Conservation (phyloP, 306 rosid genomes). For the Vicia villosa region DNA sequence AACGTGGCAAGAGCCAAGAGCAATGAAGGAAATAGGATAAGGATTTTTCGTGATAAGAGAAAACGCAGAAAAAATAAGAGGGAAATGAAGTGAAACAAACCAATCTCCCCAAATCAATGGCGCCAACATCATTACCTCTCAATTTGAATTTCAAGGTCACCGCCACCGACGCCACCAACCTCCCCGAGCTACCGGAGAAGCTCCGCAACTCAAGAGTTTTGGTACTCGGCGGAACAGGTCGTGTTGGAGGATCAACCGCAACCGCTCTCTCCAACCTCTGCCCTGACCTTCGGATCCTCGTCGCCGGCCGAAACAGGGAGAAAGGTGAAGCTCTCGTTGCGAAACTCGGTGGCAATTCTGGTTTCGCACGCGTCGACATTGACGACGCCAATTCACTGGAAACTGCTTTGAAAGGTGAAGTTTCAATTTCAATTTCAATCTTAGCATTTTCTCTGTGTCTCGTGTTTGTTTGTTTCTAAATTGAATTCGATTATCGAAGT, state of each 20-base stretch:
- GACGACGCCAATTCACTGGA: slow-evolving; percentile 58
- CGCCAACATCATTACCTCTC: slow-evolving; percentile 42
- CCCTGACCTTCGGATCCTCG: slow-evolving; percentile 61
- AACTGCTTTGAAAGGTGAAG: slow-evolving; percentile 63
- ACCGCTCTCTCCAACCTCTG: slow-evolving; percentile 71
- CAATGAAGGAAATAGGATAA: slow-evolving; percentile 26
- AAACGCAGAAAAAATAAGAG: neutral
- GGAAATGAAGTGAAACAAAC: neutral
- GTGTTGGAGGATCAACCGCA: slow-evolving; percentile 94
- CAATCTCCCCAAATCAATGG: slow-evolving; percentile 33
- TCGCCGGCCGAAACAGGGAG: slow-evolving; percentile 90
- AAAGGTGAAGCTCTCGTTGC: slow-evolving; percentile 69
- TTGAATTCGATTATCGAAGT: neutral
- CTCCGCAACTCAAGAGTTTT: slow-evolving; percentile 64
- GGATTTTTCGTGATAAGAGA: slow-evolving; percentile 10
- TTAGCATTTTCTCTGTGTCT: neutral
- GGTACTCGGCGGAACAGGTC: slow-evolving; percentile 94
- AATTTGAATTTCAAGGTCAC: slow-evolving; percentile 35
- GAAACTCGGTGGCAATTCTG: slow-evolving; percentile 62
- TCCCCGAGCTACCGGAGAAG: slow-evolving; percentile 51
- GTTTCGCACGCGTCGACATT: slow-evolving; percentile 64
- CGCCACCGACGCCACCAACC: slow-evolving; percentile 19
- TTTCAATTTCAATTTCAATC: slow-evolving; percentile 25
- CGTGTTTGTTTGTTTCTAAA: neutral
- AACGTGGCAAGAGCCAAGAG: slow-evolving; percentile 15